phyloP scores from a whole-genome alignment of 2,329 filamentous ascomycete species.

The Cercospora sojina region DNA sequence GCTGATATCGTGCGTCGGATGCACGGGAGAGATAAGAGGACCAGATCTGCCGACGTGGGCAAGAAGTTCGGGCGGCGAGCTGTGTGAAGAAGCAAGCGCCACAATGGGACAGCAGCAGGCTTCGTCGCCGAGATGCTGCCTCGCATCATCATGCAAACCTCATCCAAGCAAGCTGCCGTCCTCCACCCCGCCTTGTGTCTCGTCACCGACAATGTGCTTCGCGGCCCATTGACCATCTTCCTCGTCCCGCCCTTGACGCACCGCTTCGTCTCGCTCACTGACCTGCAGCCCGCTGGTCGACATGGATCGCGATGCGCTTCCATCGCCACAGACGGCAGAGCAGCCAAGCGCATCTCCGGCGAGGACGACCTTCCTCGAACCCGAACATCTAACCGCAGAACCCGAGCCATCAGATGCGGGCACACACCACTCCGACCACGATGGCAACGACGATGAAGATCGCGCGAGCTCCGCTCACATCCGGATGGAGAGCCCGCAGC shows the following conservation, averaged over 20 bases:
- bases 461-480: conserved; percentile 29
- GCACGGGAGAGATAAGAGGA: not conserved
- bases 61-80: not conserved
- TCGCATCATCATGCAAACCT: not conserved
- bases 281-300: not conserved
- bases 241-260: not conserved
- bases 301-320: not conserved
- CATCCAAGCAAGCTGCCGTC: not conserved
- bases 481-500: conserved; percentile 27
- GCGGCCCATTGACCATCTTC: not conserved
- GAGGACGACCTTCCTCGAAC: not conserved
- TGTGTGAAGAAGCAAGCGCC: not conserved
- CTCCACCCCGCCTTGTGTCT: conserved; percentile 3
- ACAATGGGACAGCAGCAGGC: not conserved
- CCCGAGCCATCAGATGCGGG: conserved; percentile 8
- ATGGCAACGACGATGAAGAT: conserved; percentile 17
- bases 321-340: not conserved
- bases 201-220: not conserved
- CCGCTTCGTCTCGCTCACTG: not conserved
- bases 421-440: not conserved
- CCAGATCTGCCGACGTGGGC: not conserved
- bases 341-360: not conserved
- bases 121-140: not conserved
- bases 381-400: conserved; percentile 11
- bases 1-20: not conserved